These are phyloP conservation scores for Globisporangium canariense DNA, from an alignment of 352 stramenopile species.

Conservation along the genomic window DNA sequence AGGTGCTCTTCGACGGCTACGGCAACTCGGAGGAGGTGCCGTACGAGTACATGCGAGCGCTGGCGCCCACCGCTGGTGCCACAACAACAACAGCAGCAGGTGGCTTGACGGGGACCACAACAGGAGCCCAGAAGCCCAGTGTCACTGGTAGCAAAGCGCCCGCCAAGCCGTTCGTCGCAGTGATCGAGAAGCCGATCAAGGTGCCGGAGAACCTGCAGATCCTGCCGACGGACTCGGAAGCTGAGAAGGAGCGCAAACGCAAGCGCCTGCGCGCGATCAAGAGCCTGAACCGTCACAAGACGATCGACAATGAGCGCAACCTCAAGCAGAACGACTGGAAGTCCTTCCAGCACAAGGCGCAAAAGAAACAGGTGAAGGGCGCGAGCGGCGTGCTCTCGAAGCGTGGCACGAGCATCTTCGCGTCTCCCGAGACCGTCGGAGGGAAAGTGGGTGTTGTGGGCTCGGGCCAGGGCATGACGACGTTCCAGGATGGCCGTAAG, in stretches of 20 bases:
- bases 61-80: constrained; percentile 1
- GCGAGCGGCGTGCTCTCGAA: constrained; percentile 71
- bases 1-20: constrained; percentile 87
- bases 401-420: constrained; percentile 88
- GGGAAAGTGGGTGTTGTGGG: constrained; percentile 85
- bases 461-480: constrained; percentile 86
- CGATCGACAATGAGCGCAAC: constrained; percentile 81
- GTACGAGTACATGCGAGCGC: constrained; percentile 77
- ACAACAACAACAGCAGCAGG: not conserved
- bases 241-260: constrained; percentile 83
- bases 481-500: constrained; percentile 67
- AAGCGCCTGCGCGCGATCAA: constrained; percentile 83
- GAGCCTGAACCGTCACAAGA: constrained; percentile 85
- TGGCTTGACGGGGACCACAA: constrained; percentile 16
- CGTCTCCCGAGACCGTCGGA: constrained; percentile 77
- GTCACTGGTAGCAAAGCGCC: not conserved
- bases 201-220: constrained; percentile 87
- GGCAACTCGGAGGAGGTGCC: constrained; percentile 90
- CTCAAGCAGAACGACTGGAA: constrained; percentile 85
- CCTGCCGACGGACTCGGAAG: constrained; percentile 77
- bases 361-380: constrained; percentile 70
- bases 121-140: constrained; percentile 1
- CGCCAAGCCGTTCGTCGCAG: constrained; percentile 32
- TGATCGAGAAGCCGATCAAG: constrained; percentile 73
- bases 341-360: constrained; percentile 77